These are phyloP conservation scores for Fusarium nelsonii DNA, from an alignment of 2,329 filamentous ascomycete species.

Conservation along the genomic window DNA sequence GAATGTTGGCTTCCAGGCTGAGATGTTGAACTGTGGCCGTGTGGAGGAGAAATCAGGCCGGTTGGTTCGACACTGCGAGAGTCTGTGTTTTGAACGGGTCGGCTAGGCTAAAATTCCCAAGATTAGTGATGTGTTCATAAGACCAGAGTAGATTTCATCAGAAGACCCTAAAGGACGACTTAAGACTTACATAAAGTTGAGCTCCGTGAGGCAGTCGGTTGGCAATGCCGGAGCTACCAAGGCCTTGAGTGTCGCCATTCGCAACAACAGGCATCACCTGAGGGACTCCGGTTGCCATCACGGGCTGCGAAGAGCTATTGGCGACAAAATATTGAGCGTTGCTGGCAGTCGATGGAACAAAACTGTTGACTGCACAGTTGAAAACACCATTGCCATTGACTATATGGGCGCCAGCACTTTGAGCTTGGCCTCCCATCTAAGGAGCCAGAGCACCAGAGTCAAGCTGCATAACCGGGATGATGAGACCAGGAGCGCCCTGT, in stretches of 20 bases:
- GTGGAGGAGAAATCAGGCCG: constrained; percentile 19
- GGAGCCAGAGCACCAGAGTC: constrained; percentile 23
- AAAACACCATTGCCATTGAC: not conserved
- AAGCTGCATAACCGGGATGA: not conserved
- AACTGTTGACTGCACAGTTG: not conserved
- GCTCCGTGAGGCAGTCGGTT: constrained; percentile 18
- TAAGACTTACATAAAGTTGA: constrained; percentile 27
- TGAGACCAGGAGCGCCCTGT: not conserved
- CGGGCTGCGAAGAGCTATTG: constrained; percentile 1
- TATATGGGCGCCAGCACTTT: constrained; percentile 3
- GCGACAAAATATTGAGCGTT: constrained; percentile 1
- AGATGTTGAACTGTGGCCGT: not conserved
- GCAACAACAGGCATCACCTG: not conserved
- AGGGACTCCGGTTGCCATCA: not conserved
- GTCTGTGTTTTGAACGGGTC: not conserved
- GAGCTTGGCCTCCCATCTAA: constrained; percentile 45
- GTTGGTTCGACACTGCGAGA: not conserved
- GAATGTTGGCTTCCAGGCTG: constrained; percentile 13
- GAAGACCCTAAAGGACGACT: not conserved
- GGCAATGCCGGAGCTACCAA: constrained; percentile 10
- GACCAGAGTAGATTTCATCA: not conserved
- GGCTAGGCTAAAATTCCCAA: constrained; percentile 3
- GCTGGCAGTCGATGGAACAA: not conserved
- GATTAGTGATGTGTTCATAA: constrained; percentile 15
- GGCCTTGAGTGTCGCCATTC: not conserved